Base-by-base conservation (phyloP, 2,329 filamentous ascomycete genomes). In the Hypoxylon rubiginosum region DNA sequence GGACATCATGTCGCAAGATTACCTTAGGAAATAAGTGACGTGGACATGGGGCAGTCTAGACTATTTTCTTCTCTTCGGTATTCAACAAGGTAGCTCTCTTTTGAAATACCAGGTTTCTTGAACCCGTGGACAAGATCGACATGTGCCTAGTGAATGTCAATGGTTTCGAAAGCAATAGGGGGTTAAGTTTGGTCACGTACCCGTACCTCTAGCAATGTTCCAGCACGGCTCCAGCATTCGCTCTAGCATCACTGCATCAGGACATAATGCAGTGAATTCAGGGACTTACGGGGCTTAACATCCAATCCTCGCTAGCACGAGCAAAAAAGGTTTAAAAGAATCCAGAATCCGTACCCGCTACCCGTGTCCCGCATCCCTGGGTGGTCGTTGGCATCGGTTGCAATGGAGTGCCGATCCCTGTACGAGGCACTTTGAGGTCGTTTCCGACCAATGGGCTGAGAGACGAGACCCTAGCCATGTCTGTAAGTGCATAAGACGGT, bases 371-470 rank as follows among this genome's bases (percentile, higher is more conserved):
- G 55, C 55, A 64, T 59, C 51, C 46, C 55, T 64, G 48, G 60
- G 36, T 45, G 24, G 51, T 17, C 45, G 62, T 64, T 54, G 39
- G 62, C 64, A 59, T 56, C 43, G 57, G 67, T 67, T 62, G 53
- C 60, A 62, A 62, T 61, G 50, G 62, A 61, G 53, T 49, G 55
- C 52, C 36, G 49, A 68, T 52, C 66, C 66, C 62, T 68, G 66
- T 63, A 61, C 66, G 66, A 68, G 66, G 62, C 66, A 68, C 62
- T 66, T 70, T 70, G 67, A 70, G 67, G 64, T 66, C 51, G 58
- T 70, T 70, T 70, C 58, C 52, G 26, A 41, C 67, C 67, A 70
- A 70, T 68, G n/a, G 48, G 65, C 53, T 49, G 55, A 56, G 28
- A n/a, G n/a, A 21, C 17, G 19, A 7, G 15, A 55, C 54, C 67